Evolutionary conservation across 2,329 filamentous ascomycete species (phyloP).

Genomic region (Colletotrichum sp.): DNA sequence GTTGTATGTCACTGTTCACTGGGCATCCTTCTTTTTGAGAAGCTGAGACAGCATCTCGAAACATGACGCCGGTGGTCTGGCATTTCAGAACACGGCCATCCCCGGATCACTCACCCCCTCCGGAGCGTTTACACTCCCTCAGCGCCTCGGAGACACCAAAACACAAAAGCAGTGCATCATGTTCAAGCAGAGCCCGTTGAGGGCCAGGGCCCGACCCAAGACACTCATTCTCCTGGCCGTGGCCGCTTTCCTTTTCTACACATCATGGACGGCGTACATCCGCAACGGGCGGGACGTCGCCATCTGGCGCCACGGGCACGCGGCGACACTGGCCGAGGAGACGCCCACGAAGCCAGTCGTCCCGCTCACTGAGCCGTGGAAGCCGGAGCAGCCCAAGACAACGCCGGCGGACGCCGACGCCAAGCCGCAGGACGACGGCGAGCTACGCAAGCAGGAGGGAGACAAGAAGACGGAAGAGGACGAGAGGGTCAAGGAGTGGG

Average conservation of each 20-base stretch:
- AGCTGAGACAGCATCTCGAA: not conserved
- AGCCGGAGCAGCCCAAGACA: conserved; percentile 2
- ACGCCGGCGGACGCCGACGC: not conserved
- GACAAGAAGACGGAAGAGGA: not conserved
- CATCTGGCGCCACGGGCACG: conserved; percentile 37
- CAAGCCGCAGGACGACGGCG: not conserved
- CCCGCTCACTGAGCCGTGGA: conserved; percentile 1
- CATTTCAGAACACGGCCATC: not conserved
- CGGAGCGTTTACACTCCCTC: not conserved
- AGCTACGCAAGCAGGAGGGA: not conserved
- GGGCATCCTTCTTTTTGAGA: not conserved
- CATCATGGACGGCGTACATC: conserved; percentile 39
- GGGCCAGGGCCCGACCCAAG: conserved; percentile 44
- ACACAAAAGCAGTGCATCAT: conserved; percentile 25
- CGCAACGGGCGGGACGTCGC: conserved; percentile 26
- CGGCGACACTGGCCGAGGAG: not conserved
- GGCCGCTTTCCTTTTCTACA: conserved; percentile 47
- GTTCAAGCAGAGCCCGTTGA: conserved; percentile 26
- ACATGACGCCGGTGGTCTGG: not conserved
- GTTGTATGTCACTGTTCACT: not conserved
- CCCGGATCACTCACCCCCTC: not conserved
- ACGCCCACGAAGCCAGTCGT: not conserved
- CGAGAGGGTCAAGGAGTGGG: not conserved
- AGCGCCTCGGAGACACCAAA: not conserved
- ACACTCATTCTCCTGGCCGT: conserved; percentile 45